phyloP scores from a whole-genome alignment of 2,329 filamentous ascomycete species.

The Tolypocladium tropicale region DNA sequence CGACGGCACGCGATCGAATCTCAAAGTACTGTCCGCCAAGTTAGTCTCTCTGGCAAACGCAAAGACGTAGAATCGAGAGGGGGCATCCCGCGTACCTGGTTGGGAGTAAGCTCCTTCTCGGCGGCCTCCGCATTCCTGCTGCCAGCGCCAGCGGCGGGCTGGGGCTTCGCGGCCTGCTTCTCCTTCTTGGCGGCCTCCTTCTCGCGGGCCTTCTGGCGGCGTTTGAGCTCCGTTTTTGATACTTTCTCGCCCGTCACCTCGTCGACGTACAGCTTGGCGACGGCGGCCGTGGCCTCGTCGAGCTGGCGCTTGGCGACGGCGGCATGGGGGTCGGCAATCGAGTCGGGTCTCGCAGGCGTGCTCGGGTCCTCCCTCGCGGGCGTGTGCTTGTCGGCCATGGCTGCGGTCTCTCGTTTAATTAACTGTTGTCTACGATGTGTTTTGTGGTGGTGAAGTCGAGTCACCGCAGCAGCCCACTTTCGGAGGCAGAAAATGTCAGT shows the following conservation, averaged over 20 bases:
- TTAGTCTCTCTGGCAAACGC: neutral
- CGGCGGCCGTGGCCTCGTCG: constrained; percentile 34
- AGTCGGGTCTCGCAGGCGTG: constrained; percentile 20
- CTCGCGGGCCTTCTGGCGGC: constrained; percentile 83
- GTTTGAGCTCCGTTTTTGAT: constrained; percentile 88
- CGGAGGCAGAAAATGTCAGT: neutral
- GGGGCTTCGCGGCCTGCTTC: constrained; percentile 66
- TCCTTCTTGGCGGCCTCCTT: constrained; percentile 81
- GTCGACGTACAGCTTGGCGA: constrained; percentile 74
- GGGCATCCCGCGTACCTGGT: constrained; percentile 29
- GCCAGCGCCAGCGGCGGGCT: constrained; percentile 51
- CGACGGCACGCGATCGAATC: constrained; percentile 74
- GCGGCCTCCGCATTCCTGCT: constrained; percentile 49
- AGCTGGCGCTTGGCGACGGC: constrained; percentile 48
- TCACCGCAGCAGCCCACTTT: neutral
- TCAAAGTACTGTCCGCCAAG: constrained; percentile 61
- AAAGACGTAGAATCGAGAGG: neutral
- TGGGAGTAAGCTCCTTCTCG: constrained; percentile 46
- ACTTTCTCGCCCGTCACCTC: constrained; percentile 84
- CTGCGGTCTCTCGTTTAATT: neutral
- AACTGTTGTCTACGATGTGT: neutral
- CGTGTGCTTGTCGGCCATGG: constrained; percentile 22
- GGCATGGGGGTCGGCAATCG: constrained; percentile 42
- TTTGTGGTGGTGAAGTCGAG: neutral
- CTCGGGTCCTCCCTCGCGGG: too few species aligned